Evolutionary conservation across 768 basidiomycete genomes (phyloP), one percentile per base, ranked within the genome.

Genomic region (Tulasnella sp.): DNA sequence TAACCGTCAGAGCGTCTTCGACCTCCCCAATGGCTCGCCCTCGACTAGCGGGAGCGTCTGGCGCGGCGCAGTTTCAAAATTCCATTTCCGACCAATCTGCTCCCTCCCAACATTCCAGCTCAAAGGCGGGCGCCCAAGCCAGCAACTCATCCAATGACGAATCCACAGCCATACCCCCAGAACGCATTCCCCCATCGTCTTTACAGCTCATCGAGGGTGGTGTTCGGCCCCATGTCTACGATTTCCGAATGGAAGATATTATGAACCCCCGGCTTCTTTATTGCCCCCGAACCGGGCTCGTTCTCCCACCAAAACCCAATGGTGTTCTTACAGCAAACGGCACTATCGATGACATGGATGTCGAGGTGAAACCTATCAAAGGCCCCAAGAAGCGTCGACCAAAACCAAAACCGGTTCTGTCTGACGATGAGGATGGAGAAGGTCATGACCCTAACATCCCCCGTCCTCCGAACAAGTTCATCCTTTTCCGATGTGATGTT

Each of bases 401-500:
- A 68, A 68, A 68, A 34, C 62, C 31, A 34, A 68, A 68, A 19
- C 62, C 62, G 24, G 21, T 52, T n/a, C 7, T 52, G 52, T 52
- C 52, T 52, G 74, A 74, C 16, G 40, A 46, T 9, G 74, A 36
- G n/a, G 40, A 40, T 74, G 40, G 34, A 18, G 74, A 74, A 9
- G 42, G 42, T 6, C n/a, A 34, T 12, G 75, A 44, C 44, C 44
- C 44, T 12, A 34, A 56, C 24, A 42, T 48, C 34, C 75, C 75
- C 8, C 75, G 75, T 31, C 75, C 75, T 21, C 34, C 52, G 44
- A 75, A 75, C 44, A 75, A 34, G 75, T 75, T 46, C 75, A 44
- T 75, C 39, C 52, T 75, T n/a, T 75, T 48, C 44, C 75, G 75
- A 14, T 44, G 75, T 44, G 75, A 75, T 21, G 44, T 48, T 19